Evolutionary conservation across 2,329 filamentous ascomycete genomes (phyloP).

Genomic region (Nothophaeocryptopus gaeumannii): DNA sequence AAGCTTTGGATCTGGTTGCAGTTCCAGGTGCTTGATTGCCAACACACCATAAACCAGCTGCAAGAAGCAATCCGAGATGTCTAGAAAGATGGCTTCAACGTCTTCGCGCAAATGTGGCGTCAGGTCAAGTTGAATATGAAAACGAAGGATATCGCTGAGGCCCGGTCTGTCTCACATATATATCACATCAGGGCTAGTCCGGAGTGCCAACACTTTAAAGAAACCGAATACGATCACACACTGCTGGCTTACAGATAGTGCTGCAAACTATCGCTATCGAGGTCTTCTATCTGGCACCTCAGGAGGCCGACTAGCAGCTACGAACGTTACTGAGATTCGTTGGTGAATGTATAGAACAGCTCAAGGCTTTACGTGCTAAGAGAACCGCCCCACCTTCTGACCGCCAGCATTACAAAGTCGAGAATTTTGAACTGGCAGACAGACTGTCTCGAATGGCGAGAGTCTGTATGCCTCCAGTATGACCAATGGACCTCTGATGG

Average conservation of each 20-base stretch:
- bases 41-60: conserved; percentile 11
- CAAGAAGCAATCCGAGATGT: conserved; percentile 6
- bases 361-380: conserved; percentile 5
- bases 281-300: conserved; percentile 10
- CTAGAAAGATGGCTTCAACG: conserved; percentile 5
- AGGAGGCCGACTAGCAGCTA: conserved; percentile 15
- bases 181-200: no score
- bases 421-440: conserved; percentile 6
- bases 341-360: conserved; percentile 8
- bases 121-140: conserved; percentile 18
- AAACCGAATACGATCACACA: conserved; percentile 17
- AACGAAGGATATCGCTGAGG: conserved; percentile 15
- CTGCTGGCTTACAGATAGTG: conserved; percentile 13
- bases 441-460: conserved; percentile 12
- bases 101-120: conserved; percentile 8
- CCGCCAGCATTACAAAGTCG: conserved; percentile 2
- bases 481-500: conserved; percentile 12
- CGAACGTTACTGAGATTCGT: conserved; percentile 4
- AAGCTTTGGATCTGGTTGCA: conserved; percentile 13
- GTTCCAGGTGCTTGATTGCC: conserved; percentile 9
- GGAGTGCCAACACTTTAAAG: neutral
- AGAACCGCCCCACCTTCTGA: neutral
- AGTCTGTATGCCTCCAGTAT: conserved; percentile 12
- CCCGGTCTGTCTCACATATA: neutral
- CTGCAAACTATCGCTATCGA: conserved; percentile 13